These are phyloP conservation scores for Entophlyctis helioformis DNA, from an alignment of 192 early-diverging fungal genomes.

Conservation along the genomic window DNA sequence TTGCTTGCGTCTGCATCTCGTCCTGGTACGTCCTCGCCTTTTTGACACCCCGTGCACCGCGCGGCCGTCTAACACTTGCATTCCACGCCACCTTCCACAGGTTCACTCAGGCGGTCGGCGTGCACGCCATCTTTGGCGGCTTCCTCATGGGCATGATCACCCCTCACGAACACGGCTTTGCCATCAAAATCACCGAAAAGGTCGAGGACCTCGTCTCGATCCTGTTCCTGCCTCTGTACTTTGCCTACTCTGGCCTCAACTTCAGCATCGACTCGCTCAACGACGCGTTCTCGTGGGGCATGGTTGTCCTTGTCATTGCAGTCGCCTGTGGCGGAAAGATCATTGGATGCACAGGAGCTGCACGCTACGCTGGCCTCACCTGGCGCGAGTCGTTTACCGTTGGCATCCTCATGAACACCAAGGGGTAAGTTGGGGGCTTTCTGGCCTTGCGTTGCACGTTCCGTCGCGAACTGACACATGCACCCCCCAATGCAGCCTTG, in stretches of 20 bases:
- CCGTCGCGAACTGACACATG: not conserved
- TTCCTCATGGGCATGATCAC: constrained; percentile 78
- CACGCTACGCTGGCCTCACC: constrained; percentile 52
- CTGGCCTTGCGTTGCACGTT: not conserved
- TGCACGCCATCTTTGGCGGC: constrained; percentile 90
- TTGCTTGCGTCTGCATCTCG: constrained; percentile 57
- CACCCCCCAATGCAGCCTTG: constrained; percentile 37
- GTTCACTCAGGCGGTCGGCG: constrained; percentile 76
- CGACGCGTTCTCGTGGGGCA: constrained; percentile 60
- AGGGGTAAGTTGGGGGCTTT: constrained; percentile 40
- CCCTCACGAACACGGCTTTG: constrained; percentile 80
- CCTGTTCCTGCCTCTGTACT: constrained; percentile 85
- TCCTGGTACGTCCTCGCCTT: too few relatives aligned
- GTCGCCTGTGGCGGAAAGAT: constrained; percentile 80
- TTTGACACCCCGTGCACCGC: too few relatives aligned
- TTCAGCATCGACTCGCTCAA: constrained; percentile 68
- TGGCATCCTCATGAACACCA: constrained; percentile 90
- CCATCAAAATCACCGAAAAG: constrained; percentile 78
- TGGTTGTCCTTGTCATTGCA: constrained; percentile 61
- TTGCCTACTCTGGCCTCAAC: constrained; percentile 85
- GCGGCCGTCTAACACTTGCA: too few relatives aligned
- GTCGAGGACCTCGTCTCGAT: constrained; percentile 83
- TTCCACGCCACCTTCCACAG: constrained; percentile 16
- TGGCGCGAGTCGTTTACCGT: constrained; percentile 78
- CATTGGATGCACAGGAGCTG: constrained; percentile 61